These are phyloP conservation scores for Friedmanniomyces endolithicus DNA, from an alignment of 495 filamentous ascomycete genomes.

Conservation along the genomic window DNA sequence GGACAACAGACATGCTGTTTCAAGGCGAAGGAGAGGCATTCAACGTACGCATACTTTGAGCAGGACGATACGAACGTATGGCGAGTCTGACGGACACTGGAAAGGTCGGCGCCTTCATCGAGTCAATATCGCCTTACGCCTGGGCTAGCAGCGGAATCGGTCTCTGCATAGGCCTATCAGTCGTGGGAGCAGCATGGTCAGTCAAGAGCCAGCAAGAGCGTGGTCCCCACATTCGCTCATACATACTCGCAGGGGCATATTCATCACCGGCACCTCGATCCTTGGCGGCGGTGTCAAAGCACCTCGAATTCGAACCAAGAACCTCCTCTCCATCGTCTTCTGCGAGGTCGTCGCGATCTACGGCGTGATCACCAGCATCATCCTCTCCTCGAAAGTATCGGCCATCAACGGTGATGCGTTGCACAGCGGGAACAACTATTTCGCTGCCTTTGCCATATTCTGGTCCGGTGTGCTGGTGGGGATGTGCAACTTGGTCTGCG, in stretches of 20 bases:
- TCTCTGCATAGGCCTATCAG: constrained; percentile 88
- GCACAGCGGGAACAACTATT: constrained; percentile 61
- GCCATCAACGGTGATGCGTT: constrained; percentile 39
- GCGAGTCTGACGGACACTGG: neutral
- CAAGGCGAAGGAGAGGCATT: constrained; percentile 91
- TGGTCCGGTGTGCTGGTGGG: constrained; percentile 92
- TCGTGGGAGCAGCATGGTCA: constrained; percentile 96
- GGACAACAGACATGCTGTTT: constrained; percentile 80
- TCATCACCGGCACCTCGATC: constrained; percentile 97
- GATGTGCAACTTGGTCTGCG: constrained; percentile 88
- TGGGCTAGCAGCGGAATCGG: constrained; percentile 88
- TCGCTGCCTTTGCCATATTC: constrained; percentile 93
- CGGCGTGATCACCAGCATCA: constrained; percentile 98
- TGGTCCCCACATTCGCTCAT: constrained; percentile 20
- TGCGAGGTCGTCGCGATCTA: constrained; percentile 99
- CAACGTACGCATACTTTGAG: constrained; percentile 51
- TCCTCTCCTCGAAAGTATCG: constrained; percentile 80
- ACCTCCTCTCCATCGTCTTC: constrained; percentile 99
- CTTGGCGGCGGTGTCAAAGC: constrained; percentile 92
- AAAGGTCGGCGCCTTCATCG: constrained; percentile 87
- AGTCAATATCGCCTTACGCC: constrained; percentile 82
- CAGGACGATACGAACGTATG: neutral
- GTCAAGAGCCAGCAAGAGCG: constrained; percentile 14
- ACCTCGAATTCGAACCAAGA: constrained; percentile 95
- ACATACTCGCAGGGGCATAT: constrained; percentile 69